phyloP scores from a whole-genome alignment of 192 early-diverging fungal species.

The Entophlyctis helioformis region DNA sequence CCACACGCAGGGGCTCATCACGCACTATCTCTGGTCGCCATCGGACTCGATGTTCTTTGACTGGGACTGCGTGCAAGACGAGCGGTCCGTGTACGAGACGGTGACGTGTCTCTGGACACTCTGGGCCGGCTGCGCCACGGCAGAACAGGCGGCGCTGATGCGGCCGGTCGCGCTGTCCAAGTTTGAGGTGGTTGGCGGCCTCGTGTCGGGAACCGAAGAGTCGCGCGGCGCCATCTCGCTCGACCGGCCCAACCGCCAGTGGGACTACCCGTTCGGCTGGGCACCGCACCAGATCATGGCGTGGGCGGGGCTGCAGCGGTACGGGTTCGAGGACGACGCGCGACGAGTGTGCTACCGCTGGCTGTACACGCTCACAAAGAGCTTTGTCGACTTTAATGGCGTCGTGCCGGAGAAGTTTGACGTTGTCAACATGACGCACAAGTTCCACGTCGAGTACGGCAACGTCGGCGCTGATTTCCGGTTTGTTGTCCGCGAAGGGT shows the following conservation, averaged over 20 bases:
- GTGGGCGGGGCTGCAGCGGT: conserved; percentile 80
- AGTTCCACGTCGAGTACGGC: conserved; percentile 90
- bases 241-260: conserved; percentile 85
- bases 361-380: conserved; percentile 88
- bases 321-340: conserved; percentile 63
- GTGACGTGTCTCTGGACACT: conserved; percentile 84
- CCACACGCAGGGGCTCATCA: conserved; percentile 47
- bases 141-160: conserved; percentile 65
- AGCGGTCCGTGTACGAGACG: conserved; percentile 71
- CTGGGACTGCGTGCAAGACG: conserved; percentile 61
- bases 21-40: conserved; percentile 80
- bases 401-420: conserved; percentile 98
- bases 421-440: conserved; percentile 80
- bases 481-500: conserved; percentile 86
- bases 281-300: conserved; percentile 99
- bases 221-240: conserved; percentile 73
- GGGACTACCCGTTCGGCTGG: conserved; percentile 82
- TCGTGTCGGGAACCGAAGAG: conserved; percentile 85
- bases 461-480: conserved; percentile 93
- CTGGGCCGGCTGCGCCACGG: conserved; percentile 76
- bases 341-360: conserved; percentile 83
- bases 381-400: conserved; percentile 91
- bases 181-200: conserved; percentile 84
- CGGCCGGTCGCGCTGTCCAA: conserved; percentile 51
- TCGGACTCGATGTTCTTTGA: conserved; percentile 74